Base-by-base conservation (phyloP, 345 rosid species). In the Combretum micranthum region DNA sequence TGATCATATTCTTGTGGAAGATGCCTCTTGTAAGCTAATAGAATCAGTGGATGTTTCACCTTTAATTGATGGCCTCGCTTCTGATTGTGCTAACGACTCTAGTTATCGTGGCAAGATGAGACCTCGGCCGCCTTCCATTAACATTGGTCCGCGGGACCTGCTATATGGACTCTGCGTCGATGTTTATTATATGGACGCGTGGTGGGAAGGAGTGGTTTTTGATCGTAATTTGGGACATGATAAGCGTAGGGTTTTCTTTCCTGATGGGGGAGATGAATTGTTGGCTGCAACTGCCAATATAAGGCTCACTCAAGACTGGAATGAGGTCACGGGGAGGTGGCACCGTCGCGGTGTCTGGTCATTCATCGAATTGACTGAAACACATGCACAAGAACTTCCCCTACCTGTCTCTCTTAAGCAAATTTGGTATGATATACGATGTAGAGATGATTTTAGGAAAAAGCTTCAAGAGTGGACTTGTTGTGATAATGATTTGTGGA, bases 161-260 rank as follows among this genome's bases (percentile, higher is more conserved):
- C 43, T 9, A 12, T 83, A 80, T 50, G 97, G 94, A 15, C 48
- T 71, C 63, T 85, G 94, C 39, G 94, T 90, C 20, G 97, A 90
- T 67, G 83, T 67, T 0, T 66, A 23, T 45, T 53, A 66, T 70
- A 49, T 26, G 48, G 91, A 82, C 0, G 78, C 82, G 42, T 87
- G 96, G 96, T 85, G 96, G 97, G 97, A 90, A 75, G 97, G 97
- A 56, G 96, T 90, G 39, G 13, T 87, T 57, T 83, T 85, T 21
- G 91, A 90, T 66, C 66, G 65, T 50, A 66, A 66, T 14, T 71
- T 66, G 61, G 87, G 78, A 42, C 62, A 63, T 1, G 72, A 71
- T 42, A 53, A 74, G 67, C 77, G 94, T 69, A 74, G 52, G 47
- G 64, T 90, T 26, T 87, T 87, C 75, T 90, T 90, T 68, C 97